These are phyloP conservation scores for Datisca glomerata DNA, from an alignment of 306 rosid species.

Conservation along the genomic window DNA sequence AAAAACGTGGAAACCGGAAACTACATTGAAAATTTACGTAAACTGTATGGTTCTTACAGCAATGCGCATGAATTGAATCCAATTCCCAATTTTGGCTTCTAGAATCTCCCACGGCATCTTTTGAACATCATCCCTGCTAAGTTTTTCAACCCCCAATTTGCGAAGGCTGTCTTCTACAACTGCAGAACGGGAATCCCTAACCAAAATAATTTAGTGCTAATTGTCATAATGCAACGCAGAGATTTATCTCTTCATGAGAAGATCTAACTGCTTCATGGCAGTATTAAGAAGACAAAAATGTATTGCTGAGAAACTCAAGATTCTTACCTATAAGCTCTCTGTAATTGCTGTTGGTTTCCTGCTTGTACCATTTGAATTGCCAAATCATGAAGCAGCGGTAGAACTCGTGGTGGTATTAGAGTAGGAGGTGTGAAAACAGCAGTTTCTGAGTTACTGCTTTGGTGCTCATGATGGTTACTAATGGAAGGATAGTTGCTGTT, in stretches of 20 bases:
- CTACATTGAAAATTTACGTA: no score
- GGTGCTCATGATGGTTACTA: slow-evolving; percentile 49
- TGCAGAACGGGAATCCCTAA: slow-evolving; percentile 70
- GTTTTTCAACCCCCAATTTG: slow-evolving; percentile 92
- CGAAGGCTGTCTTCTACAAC: slow-evolving; percentile 89
- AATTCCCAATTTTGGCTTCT: slow-evolving; percentile 97
- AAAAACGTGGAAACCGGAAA: no score
- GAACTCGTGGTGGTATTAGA: slow-evolving; percentile 77
- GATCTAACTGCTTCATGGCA: no score
- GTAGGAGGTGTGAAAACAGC: slow-evolving; percentile 84
- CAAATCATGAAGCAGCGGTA: slow-evolving; percentile 76
- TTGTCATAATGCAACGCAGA: no score
- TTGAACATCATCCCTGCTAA: slow-evolving; percentile 91
- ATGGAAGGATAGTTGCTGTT: no score
- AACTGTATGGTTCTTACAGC: slow-evolving; percentile 85
- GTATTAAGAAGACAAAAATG: no score
- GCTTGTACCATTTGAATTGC: slow-evolving; percentile 92
- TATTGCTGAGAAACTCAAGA: no score
- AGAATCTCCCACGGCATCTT: slow-evolving; percentile 95
- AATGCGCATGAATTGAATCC: slow-evolving; percentile 99
- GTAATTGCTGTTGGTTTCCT: slow-evolving; percentile 69
- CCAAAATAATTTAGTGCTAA: no score
- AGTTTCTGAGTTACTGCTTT: slow-evolving; percentile 41
- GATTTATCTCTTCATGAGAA: no score
- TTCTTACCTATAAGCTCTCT: slow-evolving; percentile 70